Evolutionary conservation across 2,329 filamentous ascomycete species (phyloP), one percentile per base, ranked within the genome.

Genomic region (Aspergillus sp.): DNA sequence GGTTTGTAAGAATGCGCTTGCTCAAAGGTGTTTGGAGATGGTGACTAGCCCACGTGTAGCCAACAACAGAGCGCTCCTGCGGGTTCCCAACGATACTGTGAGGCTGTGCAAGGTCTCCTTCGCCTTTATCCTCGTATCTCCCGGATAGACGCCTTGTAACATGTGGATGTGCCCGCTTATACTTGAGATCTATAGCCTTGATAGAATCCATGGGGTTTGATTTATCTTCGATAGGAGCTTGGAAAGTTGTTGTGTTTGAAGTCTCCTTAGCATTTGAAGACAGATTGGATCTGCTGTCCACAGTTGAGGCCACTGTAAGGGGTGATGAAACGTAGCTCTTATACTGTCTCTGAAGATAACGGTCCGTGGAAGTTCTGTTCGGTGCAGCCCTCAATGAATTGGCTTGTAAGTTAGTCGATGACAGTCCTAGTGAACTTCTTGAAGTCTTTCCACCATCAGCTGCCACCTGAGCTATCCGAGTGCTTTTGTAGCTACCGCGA

Each of bases 271-370:
- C 15, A 3, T 41, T 19, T 5, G 51, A 42, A 27, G 19, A 17
- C 5, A 44, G 38, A 51, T 62, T 44, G 25, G 38, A 36, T 8
- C 62, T 62, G n/a, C 60, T 32, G 7, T 54, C 66, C 19, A 61
- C 61, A 21, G 65, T 64, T 39, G 70, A 62, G 13, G 69, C 67
- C 42, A 64, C 64, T 8, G 73, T 65, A 27, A 76, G 66, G 21
- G 73, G 73, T 11, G 74, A 76, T 6, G 73, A 73, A 51, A 68
- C 72, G 62, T 74, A 74, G 11, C 47, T 61, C 38, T 63, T 68
- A 47, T 70, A 59, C 8, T 60, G 55, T 19, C 59, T 62, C 49
- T 61, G 65, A 15, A 53, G 27, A 36, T 54, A 54, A 5, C 42
- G 48, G 8, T 68, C 64, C 19, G 42, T 51, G 11, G 57, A 38